Evolutionary conservation across 352 stramenopile species (phyloP), one percentile per base, ranked within the genome.

Genomic region (Blastocystis sp.): DNA sequence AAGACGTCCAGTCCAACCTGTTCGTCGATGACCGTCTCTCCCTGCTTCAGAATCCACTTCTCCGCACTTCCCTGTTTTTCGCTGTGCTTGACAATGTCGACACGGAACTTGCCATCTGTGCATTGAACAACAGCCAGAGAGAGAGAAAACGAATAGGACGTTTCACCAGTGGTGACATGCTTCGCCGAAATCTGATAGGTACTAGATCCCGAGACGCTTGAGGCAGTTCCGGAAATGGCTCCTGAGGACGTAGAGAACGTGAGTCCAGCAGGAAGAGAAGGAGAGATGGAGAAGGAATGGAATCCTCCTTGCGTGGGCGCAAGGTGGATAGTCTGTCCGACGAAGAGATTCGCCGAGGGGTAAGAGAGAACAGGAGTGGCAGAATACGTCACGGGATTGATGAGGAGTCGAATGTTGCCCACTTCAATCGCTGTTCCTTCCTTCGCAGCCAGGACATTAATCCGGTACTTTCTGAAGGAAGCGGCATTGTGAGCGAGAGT

Each of bases 231-330:
- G 1, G 32, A 75, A 29, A 84, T 84, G 32, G 59, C 29, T 53
- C 73, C 73, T 0, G 73, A 40, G 18, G 27, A 14, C 11, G 49
- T 29, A 0, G 73, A 84, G 54, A 84, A 65, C 27, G 49, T 73
- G 8, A 84, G 59, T 34, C 73, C 73, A 2, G 73, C 32, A 18
- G 73, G 73, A 24, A 84, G 59, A 14, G 65, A 36, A 16, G 18
- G 9, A 11, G 73, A 51, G 59, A 65, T 84, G 32, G 36, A 11
- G 59, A 84, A 84, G 32, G 36, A 51, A 49, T 71, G 53, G 73
- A 84, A 84, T 0, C 73, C 73, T 2, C 24, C 44, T 3, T 32
- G 21, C 4, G 54, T 67, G 1, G 73, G 73, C 2, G 29, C 51
- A 2, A 84, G 32, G 14, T 75, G 16, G 32, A 84, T 34, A 0